A percentile compares a stretch with the other conserved stretches of the same genome.
Conservation (phyloP, 1,284 basidiomycete genomes). For the Leccinum insigne region DNA sequence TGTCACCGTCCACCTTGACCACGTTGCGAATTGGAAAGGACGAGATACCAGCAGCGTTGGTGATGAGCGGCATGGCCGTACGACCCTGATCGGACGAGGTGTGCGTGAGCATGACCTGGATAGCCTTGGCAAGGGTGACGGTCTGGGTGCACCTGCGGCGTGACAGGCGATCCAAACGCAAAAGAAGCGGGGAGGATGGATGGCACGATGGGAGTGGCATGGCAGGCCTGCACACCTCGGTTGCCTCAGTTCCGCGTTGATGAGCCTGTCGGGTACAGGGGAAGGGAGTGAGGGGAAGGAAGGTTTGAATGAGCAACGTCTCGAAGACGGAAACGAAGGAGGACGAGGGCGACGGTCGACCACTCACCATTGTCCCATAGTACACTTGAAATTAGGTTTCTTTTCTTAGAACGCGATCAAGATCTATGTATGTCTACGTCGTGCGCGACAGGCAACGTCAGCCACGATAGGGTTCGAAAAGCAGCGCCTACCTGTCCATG, state of each 20-base stretch:
- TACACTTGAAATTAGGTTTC: constrained; percentile 66
- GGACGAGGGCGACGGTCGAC: not conserved
- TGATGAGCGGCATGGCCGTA: constrained; percentile 70
- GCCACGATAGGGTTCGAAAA: not conserved
- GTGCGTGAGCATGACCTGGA: constrained; percentile 67
- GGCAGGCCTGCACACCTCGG: constrained; percentile 49
- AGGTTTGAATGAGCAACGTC: not conserved
- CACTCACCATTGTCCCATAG: constrained; percentile 78
- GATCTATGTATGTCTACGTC: constrained; percentile 39
- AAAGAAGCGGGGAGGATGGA: not conserved
- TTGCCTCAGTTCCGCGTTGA: constrained; percentile 73
- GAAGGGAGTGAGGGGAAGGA: constrained; percentile 27
- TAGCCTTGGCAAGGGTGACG: constrained; percentile 61
- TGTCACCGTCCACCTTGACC: constrained; percentile 62
- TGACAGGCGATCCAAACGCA: not conserved
- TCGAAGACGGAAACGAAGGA: constrained; percentile 4
- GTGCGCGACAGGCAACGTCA: not conserved
- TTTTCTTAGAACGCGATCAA: constrained; percentile 73
- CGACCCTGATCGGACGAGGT: constrained; percentile 75
- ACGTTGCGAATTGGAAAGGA: constrained; percentile 71
- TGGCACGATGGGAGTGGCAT: too few relatives aligned
- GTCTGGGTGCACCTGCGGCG: constrained; percentile 38
- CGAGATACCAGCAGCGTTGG: constrained; percentile 66
- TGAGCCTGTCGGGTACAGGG: constrained; percentile 53
- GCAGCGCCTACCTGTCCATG: constrained; percentile 59